Percentiles rank a stretch among this genome's conserved stretches.
Evolutionary conservation across 495 filamentous ascomycete species (phyloP).

Genomic region (Friedmanniomyces simplex): DNA sequence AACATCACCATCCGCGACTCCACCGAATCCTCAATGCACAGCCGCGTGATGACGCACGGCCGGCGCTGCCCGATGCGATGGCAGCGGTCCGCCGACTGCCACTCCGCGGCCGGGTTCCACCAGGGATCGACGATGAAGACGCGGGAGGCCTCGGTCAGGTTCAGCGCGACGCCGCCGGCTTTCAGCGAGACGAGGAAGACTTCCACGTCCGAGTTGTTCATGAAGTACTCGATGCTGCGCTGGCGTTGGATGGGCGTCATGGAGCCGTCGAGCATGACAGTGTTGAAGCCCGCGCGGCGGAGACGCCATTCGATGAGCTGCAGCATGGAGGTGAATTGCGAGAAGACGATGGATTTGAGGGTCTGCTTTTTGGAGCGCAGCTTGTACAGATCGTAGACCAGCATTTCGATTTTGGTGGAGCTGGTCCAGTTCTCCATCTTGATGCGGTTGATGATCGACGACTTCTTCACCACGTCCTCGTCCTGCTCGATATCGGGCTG

Average conservation of each 20-base stretch:
- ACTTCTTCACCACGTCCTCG: conserved; percentile 72
- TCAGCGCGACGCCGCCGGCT: conserved; percentile 89
- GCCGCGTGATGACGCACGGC: conserved; percentile 80
- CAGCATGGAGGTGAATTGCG: conserved; percentile 62
- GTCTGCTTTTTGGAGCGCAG: conserved; percentile 82
- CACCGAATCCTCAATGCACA: conserved; percentile 92
- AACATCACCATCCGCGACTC: conserved; percentile 88
- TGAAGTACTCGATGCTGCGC: conserved; percentile 86
- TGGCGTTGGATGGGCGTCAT: conserved; percentile 92
- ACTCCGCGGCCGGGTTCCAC: conserved; percentile 83
- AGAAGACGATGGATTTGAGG: conserved; percentile 74
- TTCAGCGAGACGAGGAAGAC: conserved; percentile 92
- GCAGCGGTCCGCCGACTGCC: conserved; percentile 93
- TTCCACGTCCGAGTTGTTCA: conserved; percentile 84
- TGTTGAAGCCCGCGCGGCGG: conserved; percentile 87
- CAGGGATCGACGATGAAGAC: conserved; percentile 95
- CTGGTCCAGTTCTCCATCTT: conserved; percentile 96
- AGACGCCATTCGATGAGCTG: conserved; percentile 90
- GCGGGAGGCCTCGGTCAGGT: conserved; percentile 83
- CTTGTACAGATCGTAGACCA: conserved; percentile 85
- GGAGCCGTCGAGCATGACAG: conserved; percentile 90
- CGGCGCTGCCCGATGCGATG: conserved; percentile 93
- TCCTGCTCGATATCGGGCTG: conserved; percentile 90
- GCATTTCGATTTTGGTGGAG: conserved; percentile 92
- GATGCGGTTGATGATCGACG: conserved; percentile 92